Evolutionary conservation across 495 filamentous ascomycete genomes (phyloP), one percentile per base, ranked within the genome.

Genomic region (Annulohypoxylon maeteangense): DNA sequence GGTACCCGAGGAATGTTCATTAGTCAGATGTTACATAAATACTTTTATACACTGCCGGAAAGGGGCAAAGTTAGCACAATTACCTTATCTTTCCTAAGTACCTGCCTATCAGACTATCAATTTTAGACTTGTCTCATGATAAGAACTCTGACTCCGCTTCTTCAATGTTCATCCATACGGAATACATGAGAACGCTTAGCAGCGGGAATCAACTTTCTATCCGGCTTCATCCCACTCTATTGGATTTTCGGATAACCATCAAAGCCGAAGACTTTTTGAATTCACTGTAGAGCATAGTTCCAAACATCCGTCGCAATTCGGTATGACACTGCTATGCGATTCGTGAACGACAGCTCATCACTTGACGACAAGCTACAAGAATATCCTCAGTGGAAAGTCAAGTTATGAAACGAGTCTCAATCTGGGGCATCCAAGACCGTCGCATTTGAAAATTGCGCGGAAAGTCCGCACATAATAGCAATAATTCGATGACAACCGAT

Each of bases 271-370:
- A 40, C 1, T 40, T 1, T 14, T 38, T 14, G 11, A 4, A n/a
- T 40, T n/a, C 14, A 40, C 36, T 14, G 5, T 89, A 60, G 86
- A 87, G 25, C 78, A 80, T 4, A 86, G 83, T 3, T 87, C 88
- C 85, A 86, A 89, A 68, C 87, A 87, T 22, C 83, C 84, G 16
- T 85, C 87, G 74, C 88, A 87, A 20, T 84, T 40, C 36, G 36
- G 14, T 12, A 40, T n/a, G 4, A 1, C 36, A n/a, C n/a, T 40
- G 12, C 14, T n/a, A 40, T 40, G 12, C 36, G 36, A 40, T 40
- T 40, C 36, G 36, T 40, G 36, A 40, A 40, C n/a, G 36, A 16
- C 36, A 40, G 14, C 11, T n/a, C n/a, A n/a, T n/a, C n/a, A n/a
- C 3, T 14, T 10, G 12, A 4, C 36, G 14, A 40, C 36, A 14